Evolutionary conservation across 345 rosid genomes (phyloP), one percentile per base, ranked within the genome.

Genomic region (Triadica sebifera): DNA sequence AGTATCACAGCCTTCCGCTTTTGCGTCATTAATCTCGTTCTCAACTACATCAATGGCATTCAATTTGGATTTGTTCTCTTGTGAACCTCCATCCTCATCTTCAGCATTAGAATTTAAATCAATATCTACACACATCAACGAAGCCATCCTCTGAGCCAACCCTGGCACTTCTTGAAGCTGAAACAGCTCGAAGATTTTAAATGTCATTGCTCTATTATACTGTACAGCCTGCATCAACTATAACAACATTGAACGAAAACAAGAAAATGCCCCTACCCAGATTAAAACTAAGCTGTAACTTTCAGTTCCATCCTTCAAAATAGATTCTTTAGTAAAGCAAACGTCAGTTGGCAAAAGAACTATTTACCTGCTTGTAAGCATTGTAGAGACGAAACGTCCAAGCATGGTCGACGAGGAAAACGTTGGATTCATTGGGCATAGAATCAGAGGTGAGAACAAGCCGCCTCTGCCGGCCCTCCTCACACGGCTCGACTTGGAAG

Each of bases 311-410:
- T 6, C 67, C 20, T n/a, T 58, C 29, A 67, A 60, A 51, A 29
- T 20, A 38, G 25, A 39, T 41, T 19, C 49, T 73, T 55, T 16
- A 13, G 61, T 20, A 8, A 60, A 46, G 24, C 1, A 71, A 59
- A 17, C 15, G 59, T 16, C 43, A 43, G 3, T 8, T 3, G 4
- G 61, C 49, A 37, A n/a, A 60, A 60, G 3, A 24, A 61, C 5
- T 38, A 34, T 11, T 12, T 20, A 89, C 97, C 91, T 88, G 98
- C 53, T 85, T 88, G 67, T 75, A 84, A 47, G 97, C 97, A 75
- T 90, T 97, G 24, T 90, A 73, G 74, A 89, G 95, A 17, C 97
- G 95, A 73, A 94, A 94, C 34, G 97, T 89, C 98, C 98, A 94
- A 69, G 98, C 98, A 66, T 94, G 97, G 80, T 94, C 97, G 58